Evolutionary conservation across 2,329 filamentous ascomycete species (phyloP), one percentile per base, ranked within the genome.

Genomic region (Madurella fahalii): DNA sequence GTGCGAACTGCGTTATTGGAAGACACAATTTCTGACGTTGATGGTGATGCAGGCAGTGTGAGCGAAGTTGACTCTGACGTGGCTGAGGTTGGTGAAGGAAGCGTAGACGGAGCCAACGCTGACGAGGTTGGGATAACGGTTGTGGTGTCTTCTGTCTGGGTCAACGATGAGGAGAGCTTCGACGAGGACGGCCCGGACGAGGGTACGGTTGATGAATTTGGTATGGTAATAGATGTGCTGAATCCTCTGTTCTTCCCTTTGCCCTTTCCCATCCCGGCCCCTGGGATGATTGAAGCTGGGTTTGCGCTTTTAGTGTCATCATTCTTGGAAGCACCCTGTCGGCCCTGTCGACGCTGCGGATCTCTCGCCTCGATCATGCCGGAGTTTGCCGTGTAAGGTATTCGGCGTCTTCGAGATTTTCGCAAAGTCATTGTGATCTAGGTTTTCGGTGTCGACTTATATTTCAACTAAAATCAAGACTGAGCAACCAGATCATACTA

Each of bases 341-440:
- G n/a, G n/a, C 34, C 34, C 34, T 37, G 13, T 15, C 34, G 34
- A 9, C 34, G 4, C 34, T 11, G 25, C 25, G 7, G 25, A 25
- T 5, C 34, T 37, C 34, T 12, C 4, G 34, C 9, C 2, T 11
- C 34, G 82, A 60, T 77, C 34, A 9, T 11, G 11, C 9, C 34
- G 34, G 34, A 37, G 11, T 9, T 25, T 25, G 25, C 25, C 25
- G 25, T 25, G 25, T 25, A 7, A 25, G 25, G 7, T 25, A 25
- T 25, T 7, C 25, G 25, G 25, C 25, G 4, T 25, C 25, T 25
- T 25, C 25, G 25, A 25, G 25, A 25, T 25, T 25, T 25, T 25
- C 25, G 25, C 25, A 25, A 25, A 25, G 25, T 25, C 25, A 25
- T 25, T 25, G 25, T 7, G 25, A 7, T 25, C 7, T 25, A n/a